Evolutionary conservation across 2,329 filamentous ascomycete species (phyloP).

Genomic region (Sporothrix pseudoabietina): DNA sequence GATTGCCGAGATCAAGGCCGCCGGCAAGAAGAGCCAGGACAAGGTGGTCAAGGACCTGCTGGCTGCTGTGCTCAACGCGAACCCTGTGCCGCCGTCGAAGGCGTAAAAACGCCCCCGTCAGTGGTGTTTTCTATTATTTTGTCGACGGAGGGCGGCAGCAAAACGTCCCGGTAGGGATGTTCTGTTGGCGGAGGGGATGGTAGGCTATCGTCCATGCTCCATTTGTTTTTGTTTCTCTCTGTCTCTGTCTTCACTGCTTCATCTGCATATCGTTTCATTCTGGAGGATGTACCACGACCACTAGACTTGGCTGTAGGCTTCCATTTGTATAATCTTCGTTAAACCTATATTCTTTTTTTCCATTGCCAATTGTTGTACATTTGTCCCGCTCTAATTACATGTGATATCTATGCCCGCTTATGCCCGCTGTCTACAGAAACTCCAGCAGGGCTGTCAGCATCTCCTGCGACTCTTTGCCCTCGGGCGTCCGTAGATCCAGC

Average conservation of each 20-base stretch:
- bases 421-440: slow-evolving; percentile 45
- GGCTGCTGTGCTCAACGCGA: slow-evolving; percentile 79
- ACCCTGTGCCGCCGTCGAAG: slow-evolving; percentile 60
- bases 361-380: background rate
- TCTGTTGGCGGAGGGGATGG: too few species aligned
- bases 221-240: background rate
- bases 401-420: slow-evolving; percentile 30
- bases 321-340: slow-evolving; percentile 12
- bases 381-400: background rate
- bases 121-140: background rate
- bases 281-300: background rate
- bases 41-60: slow-evolving; percentile 83
- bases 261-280: background rate
- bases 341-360: background rate
- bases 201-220: too few species aligned
- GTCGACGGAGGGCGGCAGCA: too few species aligned
- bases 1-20: slow-evolving; percentile 77
- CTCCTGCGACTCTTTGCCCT: slow-evolving; percentile 59
- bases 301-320: background rate
- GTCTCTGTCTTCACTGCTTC: background rate
- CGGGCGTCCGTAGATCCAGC: slow-evolving; percentile 54
- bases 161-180: too few species aligned
- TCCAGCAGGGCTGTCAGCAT: slow-evolving; percentile 58
- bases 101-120: slow-evolving; percentile 22
- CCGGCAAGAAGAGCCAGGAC: slow-evolving; percentile 76